A percentile compares a stretch with the other conserved stretches of the same genome.
Evolutionary conservation across 345 rosid species (phyloP).

Genomic region (Microthlaspi erraticum): DNA sequence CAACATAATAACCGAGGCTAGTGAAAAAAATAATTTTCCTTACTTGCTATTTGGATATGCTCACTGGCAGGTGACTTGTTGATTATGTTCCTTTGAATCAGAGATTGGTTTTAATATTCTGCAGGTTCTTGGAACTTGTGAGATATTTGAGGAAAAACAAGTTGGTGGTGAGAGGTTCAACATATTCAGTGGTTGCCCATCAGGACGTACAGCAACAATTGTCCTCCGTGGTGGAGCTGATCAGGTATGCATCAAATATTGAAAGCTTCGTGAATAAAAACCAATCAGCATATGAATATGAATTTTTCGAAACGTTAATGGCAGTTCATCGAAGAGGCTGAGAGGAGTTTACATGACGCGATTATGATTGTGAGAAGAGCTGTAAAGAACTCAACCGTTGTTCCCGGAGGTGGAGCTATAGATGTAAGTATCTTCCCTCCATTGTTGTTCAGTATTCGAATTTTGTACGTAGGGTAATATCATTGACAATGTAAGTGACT

Average conservation of each 20-base stretch:
- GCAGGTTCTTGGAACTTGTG: conserved; percentile 97
- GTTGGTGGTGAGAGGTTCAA: conserved; percentile 99
- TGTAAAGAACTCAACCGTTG: conserved; percentile 92
- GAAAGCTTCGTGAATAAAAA: conserved; percentile 5
- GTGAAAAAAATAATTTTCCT: background rate
- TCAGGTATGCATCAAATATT: conserved; percentile 64
- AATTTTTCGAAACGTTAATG: conserved; percentile 11
- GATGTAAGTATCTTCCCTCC: conserved; percentile 66
- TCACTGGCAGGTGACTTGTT: conserved; percentile 18
- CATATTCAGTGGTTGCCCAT: conserved; percentile 97
- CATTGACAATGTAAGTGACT: conserved; percentile 23
- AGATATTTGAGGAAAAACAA: conserved; percentile 92
- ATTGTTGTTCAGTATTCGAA: background rate
- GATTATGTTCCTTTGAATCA: conserved; percentile 15
- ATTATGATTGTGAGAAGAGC: conserved; percentile 99
- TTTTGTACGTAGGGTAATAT: background rate
- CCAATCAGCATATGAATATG: conserved; percentile 7
- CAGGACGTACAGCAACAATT: conserved; percentile 90
- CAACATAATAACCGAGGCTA: conserved; percentile 87
- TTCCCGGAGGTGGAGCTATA: conserved; percentile 99
- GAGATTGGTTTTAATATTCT: conserved; percentile 31
- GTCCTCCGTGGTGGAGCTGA: conserved; percentile 99
- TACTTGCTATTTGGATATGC: conserved; percentile 19
- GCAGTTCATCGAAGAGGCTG: conserved; percentile 99
- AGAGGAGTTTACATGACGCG: conserved; percentile 98